Base-by-base conservation (phyloP, 2,329 filamentous ascomycete genomes). In the Aureobasidium sp. region DNA sequence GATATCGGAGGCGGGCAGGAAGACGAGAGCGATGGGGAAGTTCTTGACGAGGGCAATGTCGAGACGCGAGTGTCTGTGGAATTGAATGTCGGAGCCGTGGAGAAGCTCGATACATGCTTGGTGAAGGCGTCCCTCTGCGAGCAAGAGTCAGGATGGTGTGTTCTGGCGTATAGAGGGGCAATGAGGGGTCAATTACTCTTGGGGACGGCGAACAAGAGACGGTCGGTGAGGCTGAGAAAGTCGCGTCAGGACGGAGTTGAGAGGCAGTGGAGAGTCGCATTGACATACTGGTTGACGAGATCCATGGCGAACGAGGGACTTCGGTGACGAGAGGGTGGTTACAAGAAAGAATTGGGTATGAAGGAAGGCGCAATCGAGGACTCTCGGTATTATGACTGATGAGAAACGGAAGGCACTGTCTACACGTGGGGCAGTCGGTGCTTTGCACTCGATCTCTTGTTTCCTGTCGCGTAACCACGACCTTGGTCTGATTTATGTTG, bases 41-140 rank as follows among this genome's bases (percentile, higher is more conserved):
- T 99, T 99, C 81, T 97, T 96, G 73, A 97, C 94, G 29, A 99
- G 87, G 17, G 94, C 94, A 72, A 99, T 97, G 75, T 99, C 94
- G 70, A 97, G 89, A 63, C 94, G 88, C 74, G 89, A 91, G 80
- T 97, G 91, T 72, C 94, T 88, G 74, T 90, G 87, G 80, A 99
- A 99, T 76, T 99, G 91, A 70, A 99, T 93, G 75, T 99, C 94
- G 70, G 89, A 91, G 67, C 94, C 94, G 72, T 92, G 84, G 61
- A 99, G 88, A 57, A 99, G 87, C 74, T 97, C 91, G 56, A 99
- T 85, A 61, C 90, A 86, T 63, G 90, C 86, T 77, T 91, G 85
- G 77, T 97, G 89, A 61, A 99, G 86, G 62, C 94, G 90, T 66
- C 94, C 94, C 88, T 99, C 61, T 63, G 59, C 49, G 37, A 56